Conservation (phyloP, 2,329 filamentous ascomycete genomes). For the Parastagonospora nodorum region DNA sequence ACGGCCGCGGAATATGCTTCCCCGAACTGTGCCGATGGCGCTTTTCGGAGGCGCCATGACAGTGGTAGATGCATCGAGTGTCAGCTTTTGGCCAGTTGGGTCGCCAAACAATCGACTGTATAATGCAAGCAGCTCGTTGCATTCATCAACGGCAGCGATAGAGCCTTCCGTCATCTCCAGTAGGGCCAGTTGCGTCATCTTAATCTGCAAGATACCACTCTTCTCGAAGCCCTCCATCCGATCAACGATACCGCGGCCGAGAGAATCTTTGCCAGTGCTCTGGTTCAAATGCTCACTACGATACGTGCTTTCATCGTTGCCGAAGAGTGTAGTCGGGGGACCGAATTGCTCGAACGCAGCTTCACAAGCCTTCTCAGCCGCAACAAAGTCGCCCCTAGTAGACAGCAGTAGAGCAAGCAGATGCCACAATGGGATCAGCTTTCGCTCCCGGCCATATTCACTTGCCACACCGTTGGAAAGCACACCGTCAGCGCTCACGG, state of each 20-base stretch:
- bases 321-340: slow-evolving; percentile 72
- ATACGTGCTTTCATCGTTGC: slow-evolving; percentile 60
- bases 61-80: slow-evolving; percentile 49
- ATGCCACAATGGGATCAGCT: slow-evolving; percentile 86
- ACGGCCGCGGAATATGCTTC: slow-evolving; percentile 74
- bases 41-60: slow-evolving; percentile 61
- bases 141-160: slow-evolving; percentile 84
- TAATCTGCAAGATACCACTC: slow-evolving; percentile 86
- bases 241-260: slow-evolving; percentile 65
- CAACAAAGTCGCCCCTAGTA: slow-evolving; percentile 80
- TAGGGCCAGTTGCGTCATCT: slow-evolving; percentile 90
- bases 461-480: slow-evolving; percentile 30
- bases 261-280: slow-evolving; percentile 17
- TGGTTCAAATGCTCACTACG: slow-evolving; percentile 70
- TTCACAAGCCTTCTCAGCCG: slow-evolving; percentile 82
- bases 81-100: slow-evolving; percentile 45
- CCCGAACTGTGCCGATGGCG: slow-evolving; percentile 70
- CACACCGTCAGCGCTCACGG: slow-evolving; percentile 39
- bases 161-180: slow-evolving; percentile 83
- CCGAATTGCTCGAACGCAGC: slow-evolving; percentile 90
- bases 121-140: slow-evolving; percentile 79
- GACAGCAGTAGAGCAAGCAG: slow-evolving; percentile 84
- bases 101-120: slow-evolving; percentile 82
- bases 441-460: slow-evolving; percentile 59
- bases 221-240: slow-evolving; percentile 85